phyloP scores from a whole-genome alignment of 148 eudicot genomes.

The Amaranthus hypochondriacus region DNA sequence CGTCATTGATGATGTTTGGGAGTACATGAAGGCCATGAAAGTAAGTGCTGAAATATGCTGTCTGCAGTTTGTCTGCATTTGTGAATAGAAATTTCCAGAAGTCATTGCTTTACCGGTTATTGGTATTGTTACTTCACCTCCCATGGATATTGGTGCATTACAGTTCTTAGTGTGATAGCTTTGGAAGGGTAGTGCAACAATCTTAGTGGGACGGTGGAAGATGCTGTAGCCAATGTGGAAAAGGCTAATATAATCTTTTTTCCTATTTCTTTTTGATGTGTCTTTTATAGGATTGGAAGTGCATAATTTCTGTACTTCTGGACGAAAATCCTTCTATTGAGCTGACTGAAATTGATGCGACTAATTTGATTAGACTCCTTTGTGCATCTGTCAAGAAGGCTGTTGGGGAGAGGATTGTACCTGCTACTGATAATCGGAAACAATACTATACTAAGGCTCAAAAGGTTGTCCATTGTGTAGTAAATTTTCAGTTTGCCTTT shows the following conservation, averaged over 20 bases:
- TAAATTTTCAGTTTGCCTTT: not conserved
- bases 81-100: not conserved
- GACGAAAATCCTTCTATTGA: slow-evolving; percentile 73
- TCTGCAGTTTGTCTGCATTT: not conserved
- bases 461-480: slow-evolving; percentile 39
- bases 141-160: too few relatives aligned
- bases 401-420: slow-evolving; percentile 88
- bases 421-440: slow-evolving; percentile 86
- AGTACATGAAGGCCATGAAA: slow-evolving; percentile 95
- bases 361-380: slow-evolving; percentile 86
- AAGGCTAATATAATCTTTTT: not conserved
- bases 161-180: too few relatives aligned
- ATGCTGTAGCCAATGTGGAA: not conserved
- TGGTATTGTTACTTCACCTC: not conserved
- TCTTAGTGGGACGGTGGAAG: too few relatives aligned
- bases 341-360: slow-evolving; percentile 81
- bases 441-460: slow-evolving; percentile 75
- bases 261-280: slow-evolving; percentile 8
- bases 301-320: slow-evolving; percentile 69
- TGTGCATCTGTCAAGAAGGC: slow-evolving; percentile 85
- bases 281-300: slow-evolving; percentile 80
- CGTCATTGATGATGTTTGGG: slow-evolving; percentile 98
- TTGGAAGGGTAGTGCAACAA: too few relatives aligned
- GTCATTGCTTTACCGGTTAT: slow-evolving; percentile 5
- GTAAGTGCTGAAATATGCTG: slow-evolving; percentile 33